Conservation (phyloP, 1,139 yeast species). For the Diutina rugosa region DNA sequence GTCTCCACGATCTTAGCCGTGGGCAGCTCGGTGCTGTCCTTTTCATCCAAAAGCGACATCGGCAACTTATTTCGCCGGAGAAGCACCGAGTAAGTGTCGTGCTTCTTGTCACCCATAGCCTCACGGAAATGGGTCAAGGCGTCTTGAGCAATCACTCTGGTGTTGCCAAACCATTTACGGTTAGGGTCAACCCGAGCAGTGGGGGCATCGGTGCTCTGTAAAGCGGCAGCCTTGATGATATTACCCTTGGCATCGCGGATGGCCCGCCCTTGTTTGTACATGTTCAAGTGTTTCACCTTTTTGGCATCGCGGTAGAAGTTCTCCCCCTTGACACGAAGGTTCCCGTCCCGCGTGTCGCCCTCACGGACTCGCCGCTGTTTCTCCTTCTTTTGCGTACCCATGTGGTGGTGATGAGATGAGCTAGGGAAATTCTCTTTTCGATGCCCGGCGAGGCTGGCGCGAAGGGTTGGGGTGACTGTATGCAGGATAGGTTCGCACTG, state of each 20-base stretch:
- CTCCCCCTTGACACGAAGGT: constrained; percentile 90
- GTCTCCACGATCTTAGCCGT: constrained; percentile 75
- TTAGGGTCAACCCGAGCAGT: constrained; percentile 92
- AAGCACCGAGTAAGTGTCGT: constrained; percentile 81
- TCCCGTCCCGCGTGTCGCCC: constrained; percentile 76
- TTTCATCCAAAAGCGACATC: constrained; percentile 87
- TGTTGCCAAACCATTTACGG: constrained; percentile 94
- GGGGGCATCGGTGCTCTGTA: constrained; percentile 82
- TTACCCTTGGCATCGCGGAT: constrained; percentile 82
- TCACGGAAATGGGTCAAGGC: constrained; percentile 89
- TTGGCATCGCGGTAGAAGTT: constrained; percentile 93
- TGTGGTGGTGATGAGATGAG: constrained; percentile 11
- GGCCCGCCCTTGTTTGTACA: constrained; percentile 90
- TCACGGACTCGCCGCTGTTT: constrained; percentile 75
- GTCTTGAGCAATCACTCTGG: constrained; percentile 95
- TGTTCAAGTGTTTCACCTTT: constrained; percentile 76
- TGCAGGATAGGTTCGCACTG: neutral
- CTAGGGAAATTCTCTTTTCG: neutral
- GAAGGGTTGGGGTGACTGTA: neutral
- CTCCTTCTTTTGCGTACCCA: constrained; percentile 94
- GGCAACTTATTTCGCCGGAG: constrained; percentile 87
- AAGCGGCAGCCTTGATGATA: constrained; percentile 71
- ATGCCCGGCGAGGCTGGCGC: neutral
- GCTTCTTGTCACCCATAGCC: constrained; percentile 79
- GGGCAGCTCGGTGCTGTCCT: constrained; percentile 61